phyloP scores from a whole-genome alignment of 805 yeast species.

The Tetrapisispora taiwanensis region DNA sequence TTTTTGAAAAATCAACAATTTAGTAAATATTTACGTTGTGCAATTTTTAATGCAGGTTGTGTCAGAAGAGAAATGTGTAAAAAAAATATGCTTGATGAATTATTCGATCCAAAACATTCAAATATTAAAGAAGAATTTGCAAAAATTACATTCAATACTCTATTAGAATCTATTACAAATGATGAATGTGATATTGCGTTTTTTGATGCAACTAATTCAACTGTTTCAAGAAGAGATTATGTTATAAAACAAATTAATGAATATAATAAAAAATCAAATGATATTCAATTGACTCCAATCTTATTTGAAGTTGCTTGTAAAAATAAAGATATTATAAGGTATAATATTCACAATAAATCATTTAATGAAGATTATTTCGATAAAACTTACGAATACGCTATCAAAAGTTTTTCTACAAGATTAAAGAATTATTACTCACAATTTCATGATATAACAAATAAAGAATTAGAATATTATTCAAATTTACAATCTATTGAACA shows the following conservation, averaged over 20 bases:
- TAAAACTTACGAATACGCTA: slow-evolving; percentile 41
- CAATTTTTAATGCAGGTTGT: slow-evolving; percentile 64
- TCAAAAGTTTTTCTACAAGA: slow-evolving; percentile 50
- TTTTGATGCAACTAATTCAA: slow-evolving; percentile 54
- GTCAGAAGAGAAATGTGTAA: slow-evolving; percentile 49
- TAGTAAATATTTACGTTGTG: slow-evolving; percentile 25
- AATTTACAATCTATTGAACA: not conserved
- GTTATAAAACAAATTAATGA: slow-evolving; percentile 18
- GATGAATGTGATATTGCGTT: slow-evolving; percentile 43
- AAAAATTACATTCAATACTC: slow-evolving; percentile 37
- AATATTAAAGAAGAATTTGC: slow-evolving; percentile 44
- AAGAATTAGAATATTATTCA: slow-evolving; percentile 8
- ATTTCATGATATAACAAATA: slow-evolving; percentile 19
- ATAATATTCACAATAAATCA: slow-evolving; percentile 56
- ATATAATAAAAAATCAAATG: slow-evolving; percentile 10
- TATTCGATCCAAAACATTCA: slow-evolving; percentile 34
- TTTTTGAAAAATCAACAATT: slow-evolving; percentile 34
- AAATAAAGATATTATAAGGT: slow-evolving; percentile 42
- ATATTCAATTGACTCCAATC: slow-evolving; percentile 35
- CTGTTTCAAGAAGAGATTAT: slow-evolving; percentile 33
- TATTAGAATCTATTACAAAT: slow-evolving; percentile 34
- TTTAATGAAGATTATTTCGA: slow-evolving; percentile 50
- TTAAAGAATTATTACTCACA: slow-evolving; percentile 38
- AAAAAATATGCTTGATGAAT: slow-evolving; percentile 30
- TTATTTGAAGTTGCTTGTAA: slow-evolving; percentile 52